Base-by-base conservation (phyloP, 1,139 yeast genomes). In the Diutina ranongensis region DNA sequence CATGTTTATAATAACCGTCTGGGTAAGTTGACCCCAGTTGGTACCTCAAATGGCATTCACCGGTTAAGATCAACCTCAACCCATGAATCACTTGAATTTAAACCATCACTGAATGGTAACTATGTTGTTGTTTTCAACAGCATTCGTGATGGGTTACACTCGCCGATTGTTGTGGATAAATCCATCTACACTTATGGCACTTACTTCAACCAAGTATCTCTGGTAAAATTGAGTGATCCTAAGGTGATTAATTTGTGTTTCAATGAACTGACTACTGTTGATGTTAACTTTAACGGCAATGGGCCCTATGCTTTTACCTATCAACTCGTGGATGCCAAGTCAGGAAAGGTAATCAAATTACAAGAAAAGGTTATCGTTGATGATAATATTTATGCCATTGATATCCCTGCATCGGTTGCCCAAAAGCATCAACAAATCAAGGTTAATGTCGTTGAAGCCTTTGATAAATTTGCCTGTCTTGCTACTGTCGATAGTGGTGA, bases 101-200 rank as follows among this genome's bases (percentile, higher is more conserved):
- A 76, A 51, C 97, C 99, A 2, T 74, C 79, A 0, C 68, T 72
- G 3, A 95, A 88, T 55, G 98, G 98, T 0, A 75, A 74, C 40
- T 92, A 83, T 57, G 80, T 78, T 22, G 80, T 92, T 48, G 78
- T 77, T 25, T 86, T 92, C 60, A 67, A 73, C 32, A 65, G 68
- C 5, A 55, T 83, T 27, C 70, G 71, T 31, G 89, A 83, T 56
- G 67, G 64, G 38, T 65, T 78, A 49, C 83, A 83, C 56, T 57
- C 64, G 2, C 63, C 71, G 3, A 59, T 72, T 2, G 45, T 49
- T 2, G 60, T 73, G 36, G 66, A 65, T 16, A 61, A 63, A 35
- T 49, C 52, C 1, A 60, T 60, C 36, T 68, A 70, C 50, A 67
- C 77, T 2, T 76, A 74, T 51, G 68, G 67, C 58, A 76, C 80